Conservation (phyloP, 805 yeast species). For the Candida saitoana region DNA sequence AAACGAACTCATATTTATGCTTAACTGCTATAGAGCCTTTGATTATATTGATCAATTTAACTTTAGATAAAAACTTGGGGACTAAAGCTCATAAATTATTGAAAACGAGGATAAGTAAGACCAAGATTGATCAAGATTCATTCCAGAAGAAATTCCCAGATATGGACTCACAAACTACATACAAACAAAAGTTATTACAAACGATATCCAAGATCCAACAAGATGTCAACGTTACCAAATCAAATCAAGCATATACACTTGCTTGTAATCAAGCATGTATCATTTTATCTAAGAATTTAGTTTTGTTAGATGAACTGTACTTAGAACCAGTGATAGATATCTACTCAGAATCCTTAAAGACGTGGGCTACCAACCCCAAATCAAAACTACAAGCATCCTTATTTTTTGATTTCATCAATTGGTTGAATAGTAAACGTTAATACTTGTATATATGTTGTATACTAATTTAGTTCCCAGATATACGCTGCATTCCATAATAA, state of each 20-base stretch:
- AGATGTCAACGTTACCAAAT: constrained; percentile 33
- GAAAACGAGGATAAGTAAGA: constrained; percentile 55
- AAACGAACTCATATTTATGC: constrained; percentile 38
- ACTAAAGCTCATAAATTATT: constrained; percentile 71
- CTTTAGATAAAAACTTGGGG: constrained; percentile 67
- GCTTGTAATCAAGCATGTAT: constrained; percentile 69
- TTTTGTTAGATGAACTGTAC: constrained; percentile 26
- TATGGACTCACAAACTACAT: constrained; percentile 13
- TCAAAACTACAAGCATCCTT: constrained; percentile 51
- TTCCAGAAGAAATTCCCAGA: constrained; percentile 13
- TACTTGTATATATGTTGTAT: constrained; percentile 3
- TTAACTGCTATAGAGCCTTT: constrained; percentile 52
- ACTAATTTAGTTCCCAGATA: too few relatives aligned
- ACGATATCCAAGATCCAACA: constrained; percentile 42
- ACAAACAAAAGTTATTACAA: constrained; percentile 19
- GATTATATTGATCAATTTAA: constrained; percentile 55
- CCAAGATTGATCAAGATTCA: constrained; percentile 27
- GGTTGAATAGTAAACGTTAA: constrained; percentile 56
- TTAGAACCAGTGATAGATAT: constrained; percentile 48
- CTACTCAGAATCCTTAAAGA: constrained; percentile 52
- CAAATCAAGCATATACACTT: constrained; percentile 45
- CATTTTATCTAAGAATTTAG: constrained; percentile 56
- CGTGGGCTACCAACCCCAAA: constrained; percentile 52
- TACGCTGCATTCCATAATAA: too few relatives aligned
- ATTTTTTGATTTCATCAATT: constrained; percentile 77